Conservation (phyloP, 345 rosid species). For the Erodium maritimum region DNA sequence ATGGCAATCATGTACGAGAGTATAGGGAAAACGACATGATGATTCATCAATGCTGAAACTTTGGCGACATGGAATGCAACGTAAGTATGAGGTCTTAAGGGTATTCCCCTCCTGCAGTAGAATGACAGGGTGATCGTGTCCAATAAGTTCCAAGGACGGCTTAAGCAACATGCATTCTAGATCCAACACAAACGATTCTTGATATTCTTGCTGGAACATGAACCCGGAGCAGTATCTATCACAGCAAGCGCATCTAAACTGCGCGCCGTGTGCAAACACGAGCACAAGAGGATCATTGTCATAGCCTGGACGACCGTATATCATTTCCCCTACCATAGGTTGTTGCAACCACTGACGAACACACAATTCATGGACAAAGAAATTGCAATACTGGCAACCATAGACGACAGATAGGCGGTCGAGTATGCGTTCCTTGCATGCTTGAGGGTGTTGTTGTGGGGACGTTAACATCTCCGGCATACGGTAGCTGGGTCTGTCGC, state of each 20-base stretch:
- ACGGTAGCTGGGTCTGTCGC: too few relatives aligned
- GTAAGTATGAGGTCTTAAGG: not conserved
- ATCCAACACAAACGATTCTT: not conserved
- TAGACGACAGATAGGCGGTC: not conserved
- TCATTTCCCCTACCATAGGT: not conserved
- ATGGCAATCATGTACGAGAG: not conserved
- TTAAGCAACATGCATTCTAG: not conserved
- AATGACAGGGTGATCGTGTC: not conserved
- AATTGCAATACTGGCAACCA: not conserved
- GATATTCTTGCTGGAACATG: not conserved
- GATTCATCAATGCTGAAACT: not conserved
- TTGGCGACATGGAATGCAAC: not conserved
- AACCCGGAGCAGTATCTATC: not conserved
- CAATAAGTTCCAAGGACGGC: not conserved
- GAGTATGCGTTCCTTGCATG: not conserved
- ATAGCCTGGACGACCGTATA: not conserved
- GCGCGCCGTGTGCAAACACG: not conserved
- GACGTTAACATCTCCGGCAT: not conserved
- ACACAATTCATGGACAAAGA: not conserved
- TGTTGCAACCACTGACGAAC: too few relatives aligned
- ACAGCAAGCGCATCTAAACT: not conserved
- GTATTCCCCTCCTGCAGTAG: not conserved
- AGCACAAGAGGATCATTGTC: not conserved
- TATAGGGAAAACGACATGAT: not conserved
- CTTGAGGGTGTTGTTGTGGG: not conserved